These are phyloP conservation scores for Ophiostoma sp. DNA, from an alignment of 2,329 filamentous ascomycete species.

Conservation along the genomic window DNA sequence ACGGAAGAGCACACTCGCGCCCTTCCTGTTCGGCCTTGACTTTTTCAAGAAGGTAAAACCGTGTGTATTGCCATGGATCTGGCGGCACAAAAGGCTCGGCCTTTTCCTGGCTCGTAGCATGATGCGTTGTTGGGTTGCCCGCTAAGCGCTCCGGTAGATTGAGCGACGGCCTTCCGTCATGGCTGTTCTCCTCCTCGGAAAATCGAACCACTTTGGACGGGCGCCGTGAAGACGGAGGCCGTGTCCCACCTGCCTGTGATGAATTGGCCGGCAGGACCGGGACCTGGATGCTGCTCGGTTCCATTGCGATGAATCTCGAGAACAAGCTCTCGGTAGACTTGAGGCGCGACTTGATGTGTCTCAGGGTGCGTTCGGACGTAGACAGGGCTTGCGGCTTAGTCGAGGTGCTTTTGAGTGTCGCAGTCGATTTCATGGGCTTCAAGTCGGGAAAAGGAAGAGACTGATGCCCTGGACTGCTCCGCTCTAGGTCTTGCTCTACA, in stretches of 20 bases:
- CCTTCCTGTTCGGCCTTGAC: conserved; percentile 22
- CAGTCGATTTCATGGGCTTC: conserved; percentile 18
- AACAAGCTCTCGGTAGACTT: conserved; percentile 26
- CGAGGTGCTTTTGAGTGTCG: neutral
- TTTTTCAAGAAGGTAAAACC: conserved; percentile 25
- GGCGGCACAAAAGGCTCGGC: neutral
- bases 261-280: neutral
- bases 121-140: too few species aligned
- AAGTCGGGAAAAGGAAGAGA: conserved; percentile 2
- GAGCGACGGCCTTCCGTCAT: neutral
- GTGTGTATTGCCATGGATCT: conserved; percentile 24
- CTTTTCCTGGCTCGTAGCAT: neutral
- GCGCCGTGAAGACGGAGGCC: conserved; percentile 12
- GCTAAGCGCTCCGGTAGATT: neutral
- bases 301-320: conserved; percentile 22
- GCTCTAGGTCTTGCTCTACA: neutral
- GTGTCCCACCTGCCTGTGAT: neutral
- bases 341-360: conserved; percentile 21
- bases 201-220: conserved; percentile 26
- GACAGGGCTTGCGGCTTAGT: neutral
- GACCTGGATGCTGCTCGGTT: neutral
- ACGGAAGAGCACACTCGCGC: conserved; percentile 17
- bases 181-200: conserved; percentile 16
- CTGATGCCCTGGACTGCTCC: neutral
- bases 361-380: conserved; percentile 14